phyloP scores from a whole-genome alignment of 768 basidiomycete species.

The Pleurotus citrinopileatus region DNA sequence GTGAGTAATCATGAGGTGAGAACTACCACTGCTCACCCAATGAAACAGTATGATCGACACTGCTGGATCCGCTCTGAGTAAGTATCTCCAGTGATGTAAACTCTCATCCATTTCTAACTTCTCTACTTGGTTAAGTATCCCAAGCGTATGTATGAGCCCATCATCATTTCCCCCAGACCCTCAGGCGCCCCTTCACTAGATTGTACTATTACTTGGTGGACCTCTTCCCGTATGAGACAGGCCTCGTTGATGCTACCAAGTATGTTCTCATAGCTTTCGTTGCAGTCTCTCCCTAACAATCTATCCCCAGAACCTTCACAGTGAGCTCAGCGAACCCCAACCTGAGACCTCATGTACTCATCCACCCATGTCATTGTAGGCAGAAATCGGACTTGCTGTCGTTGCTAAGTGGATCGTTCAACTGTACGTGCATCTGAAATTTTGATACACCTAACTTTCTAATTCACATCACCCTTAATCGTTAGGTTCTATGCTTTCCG shows the following conservation, averaged over 20 bases:
- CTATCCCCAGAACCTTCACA: conserved; percentile 14
- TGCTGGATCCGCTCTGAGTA: conserved; percentile 19
- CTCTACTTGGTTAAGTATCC: conserved; percentile 9
- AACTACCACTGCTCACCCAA: too few species aligned
- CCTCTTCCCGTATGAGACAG: conserved; percentile 20
- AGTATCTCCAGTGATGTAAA: conserved; percentile 1
- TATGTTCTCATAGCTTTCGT: conserved; percentile 7
- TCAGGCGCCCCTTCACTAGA: conserved; percentile 8
- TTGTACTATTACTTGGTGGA: conserved; percentile 22
- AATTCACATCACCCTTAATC: background rate
- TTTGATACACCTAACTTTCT: too few species aligned
- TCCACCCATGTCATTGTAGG: conserved; percentile 7
- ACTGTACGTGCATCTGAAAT: conserved; percentile 17
- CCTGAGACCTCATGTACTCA: background rate
- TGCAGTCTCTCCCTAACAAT: background rate
- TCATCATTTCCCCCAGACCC: background rate
- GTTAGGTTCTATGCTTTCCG: conserved; percentile 17
- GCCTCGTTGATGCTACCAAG: conserved; percentile 18
- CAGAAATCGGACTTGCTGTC: conserved; percentile 18
- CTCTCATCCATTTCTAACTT: background rate
- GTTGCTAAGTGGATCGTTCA: conserved; percentile 21
- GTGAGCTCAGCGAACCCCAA: conserved; percentile 9
- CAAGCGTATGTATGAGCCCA: conserved; percentile 13
- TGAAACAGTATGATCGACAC: conserved; percentile 17
- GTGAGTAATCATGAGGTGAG: background rate